These are phyloP conservation scores for Diaporthe vexans DNA, from an alignment of 2,329 filamentous ascomycete genomes.

Conservation along the genomic window DNA sequence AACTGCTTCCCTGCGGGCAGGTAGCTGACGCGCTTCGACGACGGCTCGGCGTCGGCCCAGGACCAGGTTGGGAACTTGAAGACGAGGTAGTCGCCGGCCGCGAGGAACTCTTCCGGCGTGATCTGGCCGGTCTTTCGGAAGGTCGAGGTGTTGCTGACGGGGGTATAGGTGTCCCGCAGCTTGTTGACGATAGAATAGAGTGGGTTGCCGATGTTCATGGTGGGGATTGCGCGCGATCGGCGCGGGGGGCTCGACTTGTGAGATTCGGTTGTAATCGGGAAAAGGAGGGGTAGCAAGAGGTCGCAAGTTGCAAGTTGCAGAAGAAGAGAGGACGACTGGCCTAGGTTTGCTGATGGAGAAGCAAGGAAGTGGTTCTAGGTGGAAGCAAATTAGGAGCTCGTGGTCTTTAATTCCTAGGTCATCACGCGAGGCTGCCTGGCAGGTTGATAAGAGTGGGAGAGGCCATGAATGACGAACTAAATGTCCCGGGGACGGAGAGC, in stretches of 20 bases:
- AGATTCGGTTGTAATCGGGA: not conserved
- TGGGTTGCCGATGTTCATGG: constrained; percentile 77
- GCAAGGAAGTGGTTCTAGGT: constrained; percentile 10
- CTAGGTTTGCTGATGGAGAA: constrained; percentile 7
- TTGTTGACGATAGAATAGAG: constrained; percentile 93
- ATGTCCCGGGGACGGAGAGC: not conserved
- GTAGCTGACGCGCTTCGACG: constrained; percentile 82
- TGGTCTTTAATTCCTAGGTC: constrained; percentile 14
- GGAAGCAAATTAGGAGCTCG: not conserved
- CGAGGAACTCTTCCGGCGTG: constrained; percentile 96
- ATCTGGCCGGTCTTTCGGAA: constrained; percentile 96
- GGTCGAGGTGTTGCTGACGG: constrained; percentile 89
- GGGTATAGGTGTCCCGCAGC: constrained; percentile 91
- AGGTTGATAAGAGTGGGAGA: constrained; percentile 12
- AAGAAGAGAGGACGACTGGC: not conserved
- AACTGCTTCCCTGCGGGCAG: constrained; percentile 94
- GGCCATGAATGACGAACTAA: constrained; percentile 32
- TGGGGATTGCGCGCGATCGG: constrained; percentile 43
- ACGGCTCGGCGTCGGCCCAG: constrained; percentile 91
- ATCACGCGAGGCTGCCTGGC: constrained; percentile 9
- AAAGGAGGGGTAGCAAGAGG: not conserved
- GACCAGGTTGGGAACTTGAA: constrained; percentile 99
- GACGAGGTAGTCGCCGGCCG: constrained; percentile 95
- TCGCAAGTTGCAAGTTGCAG: not conserved
- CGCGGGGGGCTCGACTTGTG: constrained; percentile 31